Evolutionary conservation across 2,329 filamentous ascomycete genomes (phyloP).

Genomic region (Dactylonectria macrodidyma): DNA sequence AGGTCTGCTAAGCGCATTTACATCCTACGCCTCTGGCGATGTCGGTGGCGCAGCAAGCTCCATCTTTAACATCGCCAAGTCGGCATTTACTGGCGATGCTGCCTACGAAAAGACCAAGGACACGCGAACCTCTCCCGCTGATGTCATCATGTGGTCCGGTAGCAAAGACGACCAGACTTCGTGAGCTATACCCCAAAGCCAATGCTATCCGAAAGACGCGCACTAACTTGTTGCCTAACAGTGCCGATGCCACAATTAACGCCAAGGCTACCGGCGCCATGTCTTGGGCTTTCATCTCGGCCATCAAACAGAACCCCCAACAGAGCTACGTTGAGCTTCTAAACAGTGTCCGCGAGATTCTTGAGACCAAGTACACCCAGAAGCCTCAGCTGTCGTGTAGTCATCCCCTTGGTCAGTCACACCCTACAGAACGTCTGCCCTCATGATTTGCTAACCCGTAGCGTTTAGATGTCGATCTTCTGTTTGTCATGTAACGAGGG

Average conservation of each 20-base stretch:
- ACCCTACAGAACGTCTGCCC: slow-evolving; percentile 4
- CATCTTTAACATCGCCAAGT: slow-evolving; percentile 89
- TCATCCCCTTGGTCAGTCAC: slow-evolving; percentile 87
- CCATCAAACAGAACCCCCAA: slow-evolving; percentile 92
- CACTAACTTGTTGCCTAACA: slow-evolving; percentile 56
- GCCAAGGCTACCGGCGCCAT: slow-evolving; percentile 96
- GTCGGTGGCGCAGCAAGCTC: slow-evolving; percentile 84
- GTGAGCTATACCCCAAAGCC: slow-evolving; percentile 54
- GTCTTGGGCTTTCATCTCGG: slow-evolving; percentile 96
- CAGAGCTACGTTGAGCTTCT: slow-evolving; percentile 97
- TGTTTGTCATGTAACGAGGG: slow-evolving; percentile 73
- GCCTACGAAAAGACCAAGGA: slow-evolving; percentile 84
- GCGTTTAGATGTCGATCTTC: slow-evolving; percentile 72
- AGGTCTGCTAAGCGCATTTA: slow-evolving; percentile 80
- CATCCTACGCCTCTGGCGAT: slow-evolving; percentile 87
- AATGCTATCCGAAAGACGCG: slow-evolving; percentile 2
- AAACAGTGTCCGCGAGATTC: slow-evolving; percentile 93
- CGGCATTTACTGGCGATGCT: slow-evolving; percentile 84
- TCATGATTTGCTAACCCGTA: slow-evolving; percentile 16
- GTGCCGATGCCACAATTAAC: slow-evolving; percentile 90
- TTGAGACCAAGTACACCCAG: slow-evolving; percentile 89
- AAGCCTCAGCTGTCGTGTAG: slow-evolving; percentile 97
- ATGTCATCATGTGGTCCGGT: slow-evolving; percentile 98
- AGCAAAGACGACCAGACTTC: slow-evolving; percentile 97
- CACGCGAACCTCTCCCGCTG: slow-evolving; percentile 93